Percentiles rank a stretch among this genome's conserved stretches.
These are phyloP conservation scores for Aspergillus persii DNA, from an alignment of 2,329 filamentous ascomycete species.

Conservation along the genomic window DNA sequence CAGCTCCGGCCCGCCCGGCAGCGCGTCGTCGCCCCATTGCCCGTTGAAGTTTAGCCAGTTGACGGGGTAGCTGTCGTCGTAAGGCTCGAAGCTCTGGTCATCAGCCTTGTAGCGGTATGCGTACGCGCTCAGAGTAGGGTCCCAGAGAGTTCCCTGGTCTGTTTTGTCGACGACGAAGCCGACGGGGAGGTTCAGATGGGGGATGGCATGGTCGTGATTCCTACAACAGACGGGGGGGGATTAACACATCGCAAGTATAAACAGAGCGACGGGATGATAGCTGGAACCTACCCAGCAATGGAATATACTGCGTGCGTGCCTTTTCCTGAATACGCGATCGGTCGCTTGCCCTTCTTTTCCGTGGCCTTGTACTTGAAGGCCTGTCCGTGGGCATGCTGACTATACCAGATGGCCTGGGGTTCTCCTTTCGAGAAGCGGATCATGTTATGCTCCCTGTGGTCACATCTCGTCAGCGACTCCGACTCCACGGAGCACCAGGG, in stretches of 20 bases:
- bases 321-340: constrained; percentile 58
- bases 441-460: constrained; percentile 62
- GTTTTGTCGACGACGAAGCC: constrained; percentile 57
- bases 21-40: constrained; percentile 62
- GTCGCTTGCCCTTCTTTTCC: constrained; percentile 54
- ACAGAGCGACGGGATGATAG: background rate
- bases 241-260: background rate
- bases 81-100: constrained; percentile 47
- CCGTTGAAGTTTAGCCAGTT: constrained; percentile 58
- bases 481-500: background rate
- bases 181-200: constrained; percentile 56
- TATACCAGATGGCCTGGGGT: constrained; percentile 60
- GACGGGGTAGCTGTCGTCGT: constrained; percentile 47
- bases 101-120: constrained; percentile 53
- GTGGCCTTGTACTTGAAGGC: constrained; percentile 59
- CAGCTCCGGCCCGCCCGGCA: constrained; percentile 50
- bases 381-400: constrained; percentile 61
- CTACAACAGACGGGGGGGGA: constrained; percentile 27
- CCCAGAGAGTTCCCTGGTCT: constrained; percentile 58
- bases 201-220: constrained; percentile 62
- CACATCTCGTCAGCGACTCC: background rate
- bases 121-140: constrained; percentile 56
- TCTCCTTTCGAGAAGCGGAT: constrained; percentile 59
- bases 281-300: constrained; percentile 42
- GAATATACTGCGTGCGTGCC: constrained; percentile 67